Evolutionary conservation across 345 rosid species (phyloP).

Genomic region (Syzygium aqueum): DNA sequence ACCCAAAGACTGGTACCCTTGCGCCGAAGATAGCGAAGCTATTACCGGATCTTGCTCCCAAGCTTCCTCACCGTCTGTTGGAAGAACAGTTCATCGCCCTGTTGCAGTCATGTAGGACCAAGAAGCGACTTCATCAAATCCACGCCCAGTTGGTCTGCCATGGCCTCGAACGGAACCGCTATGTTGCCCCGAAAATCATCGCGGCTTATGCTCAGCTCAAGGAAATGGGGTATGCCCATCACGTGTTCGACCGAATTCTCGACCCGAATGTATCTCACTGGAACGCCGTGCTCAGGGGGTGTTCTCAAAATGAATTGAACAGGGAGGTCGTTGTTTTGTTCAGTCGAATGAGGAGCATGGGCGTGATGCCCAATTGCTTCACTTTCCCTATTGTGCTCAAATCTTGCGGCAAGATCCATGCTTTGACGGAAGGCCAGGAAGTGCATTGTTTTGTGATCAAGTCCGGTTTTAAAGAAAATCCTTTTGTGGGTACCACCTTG

Average conservation of each 20-base stretch:
- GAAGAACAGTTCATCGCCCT: conserved; percentile 49
- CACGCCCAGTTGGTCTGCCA: too few relatives aligned
- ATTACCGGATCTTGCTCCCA: neutral
- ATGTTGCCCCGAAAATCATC: too few relatives aligned
- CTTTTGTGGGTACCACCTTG: conserved; percentile 49
- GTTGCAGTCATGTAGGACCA: conserved; percentile 52
- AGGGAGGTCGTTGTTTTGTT: conserved; percentile 37
- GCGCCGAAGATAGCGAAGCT: neutral
- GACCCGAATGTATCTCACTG: conserved; percentile 32
- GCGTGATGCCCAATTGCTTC: conserved; percentile 32
- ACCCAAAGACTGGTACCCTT: neutral
- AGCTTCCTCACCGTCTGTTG: neutral
- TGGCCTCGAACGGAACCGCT: too few relatives aligned
- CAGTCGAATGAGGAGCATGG: conserved; percentile 34
- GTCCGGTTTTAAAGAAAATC: conserved; percentile 43
- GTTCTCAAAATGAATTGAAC: conserved; percentile 18
- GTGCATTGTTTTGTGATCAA: conserved; percentile 55
- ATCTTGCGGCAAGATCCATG: conserved; percentile 40
- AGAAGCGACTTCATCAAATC: too few relatives aligned
- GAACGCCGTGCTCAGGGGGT: conserved; percentile 68
- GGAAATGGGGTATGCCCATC: too few relatives aligned
- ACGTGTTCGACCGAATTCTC: conserved; percentile 59
- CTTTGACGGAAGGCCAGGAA: conserved; percentile 42
- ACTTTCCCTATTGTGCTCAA: conserved; percentile 63
- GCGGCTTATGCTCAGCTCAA: too few relatives aligned